Evolutionary conservation across 2,329 filamentous ascomycete genomes (phyloP).

Genomic region (Rutstroemia sp.): DNA sequence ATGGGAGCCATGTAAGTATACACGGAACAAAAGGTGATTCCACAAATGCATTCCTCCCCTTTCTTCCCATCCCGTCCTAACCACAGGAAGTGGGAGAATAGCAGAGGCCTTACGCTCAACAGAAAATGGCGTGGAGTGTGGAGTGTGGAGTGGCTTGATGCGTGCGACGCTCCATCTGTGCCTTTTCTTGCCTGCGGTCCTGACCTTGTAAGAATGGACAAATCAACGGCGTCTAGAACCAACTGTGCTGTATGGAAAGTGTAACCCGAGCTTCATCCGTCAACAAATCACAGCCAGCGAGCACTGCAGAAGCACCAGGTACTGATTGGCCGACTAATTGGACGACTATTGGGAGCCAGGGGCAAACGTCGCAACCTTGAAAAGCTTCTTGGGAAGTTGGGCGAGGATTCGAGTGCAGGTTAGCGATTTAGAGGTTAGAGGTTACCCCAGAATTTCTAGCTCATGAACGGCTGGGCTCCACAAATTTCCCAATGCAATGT

Average conservation of each 20-base stretch:
- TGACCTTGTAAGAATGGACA: neutral
- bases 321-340: too few species aligned
- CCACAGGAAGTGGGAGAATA: too few species aligned
- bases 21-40: too few species aligned
- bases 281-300: neutral
- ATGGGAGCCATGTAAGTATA: neutral
- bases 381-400: too few species aligned
- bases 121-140: neutral
- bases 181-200: neutral
- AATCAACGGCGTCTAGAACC: neutral
- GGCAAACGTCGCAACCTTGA: too few species aligned
- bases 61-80: too few species aligned
- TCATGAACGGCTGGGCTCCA: neutral
- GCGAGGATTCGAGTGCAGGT: too few species aligned
- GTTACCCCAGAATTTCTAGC: neutral
- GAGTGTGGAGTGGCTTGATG: neutral
- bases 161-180: neutral
- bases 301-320: too few species aligned
- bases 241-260: neutral
- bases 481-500: neutral
- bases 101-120: neutral
- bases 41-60: too few species aligned
- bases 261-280: neutral
- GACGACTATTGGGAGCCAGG: too few species aligned
- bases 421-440: too few species aligned